These are phyloP conservation scores for Rhytidhysteron rufulum DNA, from an alignment of 2,329 filamentous ascomycete species.

Conservation along the genomic window DNA sequence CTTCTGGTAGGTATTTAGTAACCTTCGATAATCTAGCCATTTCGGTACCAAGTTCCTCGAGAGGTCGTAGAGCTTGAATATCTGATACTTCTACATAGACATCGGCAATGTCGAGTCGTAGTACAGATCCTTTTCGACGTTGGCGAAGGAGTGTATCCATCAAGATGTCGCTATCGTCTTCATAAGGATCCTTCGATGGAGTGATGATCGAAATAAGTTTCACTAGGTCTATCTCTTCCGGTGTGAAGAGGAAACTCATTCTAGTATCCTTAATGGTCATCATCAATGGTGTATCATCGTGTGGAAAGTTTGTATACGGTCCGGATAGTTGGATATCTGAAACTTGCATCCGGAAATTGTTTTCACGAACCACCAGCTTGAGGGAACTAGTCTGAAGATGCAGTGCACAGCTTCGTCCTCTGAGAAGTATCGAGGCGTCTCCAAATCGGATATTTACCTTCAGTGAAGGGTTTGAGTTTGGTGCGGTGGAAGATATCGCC, in stretches of 20 bases:
- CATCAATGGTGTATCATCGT: slow-evolving; percentile 57
- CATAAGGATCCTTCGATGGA: slow-evolving; percentile 86
- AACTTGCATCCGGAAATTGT: slow-evolving; percentile 68
- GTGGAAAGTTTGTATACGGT: slow-evolving; percentile 56
- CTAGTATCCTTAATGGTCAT: slow-evolving; percentile 63
- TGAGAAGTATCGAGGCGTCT: slow-evolving; percentile 70
- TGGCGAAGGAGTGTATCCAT: slow-evolving; percentile 87
- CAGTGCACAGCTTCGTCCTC: slow-evolving; percentile 73
- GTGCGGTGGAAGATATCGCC: slow-evolving; percentile 15
- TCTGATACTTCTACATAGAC: slow-evolving; percentile 61
- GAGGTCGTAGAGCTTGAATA: slow-evolving; percentile 60
- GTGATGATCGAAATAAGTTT: slow-evolving; percentile 80
- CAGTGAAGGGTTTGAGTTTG: slow-evolving; percentile 14
- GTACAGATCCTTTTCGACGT: slow-evolving; percentile 76
- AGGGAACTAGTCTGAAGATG: slow-evolving; percentile 74
- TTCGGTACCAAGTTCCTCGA: slow-evolving; percentile 73
- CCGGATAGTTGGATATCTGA: slow-evolving; percentile 72
- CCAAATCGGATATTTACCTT: slow-evolving; percentile 77
- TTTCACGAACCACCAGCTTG: slow-evolving; percentile 72
- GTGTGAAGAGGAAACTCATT: slow-evolving; percentile 66
- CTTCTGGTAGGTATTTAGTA: slow-evolving; percentile 90
- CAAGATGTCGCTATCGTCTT: slow-evolving; percentile 88
- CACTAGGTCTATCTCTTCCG: slow-evolving; percentile 76
- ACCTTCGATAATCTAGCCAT: slow-evolving; percentile 79
- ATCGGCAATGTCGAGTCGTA: slow-evolving; percentile 65